Evolutionary conservation across 2,329 filamentous ascomycete species (phyloP).

Genomic region (Monosporascus sp.): DNA sequence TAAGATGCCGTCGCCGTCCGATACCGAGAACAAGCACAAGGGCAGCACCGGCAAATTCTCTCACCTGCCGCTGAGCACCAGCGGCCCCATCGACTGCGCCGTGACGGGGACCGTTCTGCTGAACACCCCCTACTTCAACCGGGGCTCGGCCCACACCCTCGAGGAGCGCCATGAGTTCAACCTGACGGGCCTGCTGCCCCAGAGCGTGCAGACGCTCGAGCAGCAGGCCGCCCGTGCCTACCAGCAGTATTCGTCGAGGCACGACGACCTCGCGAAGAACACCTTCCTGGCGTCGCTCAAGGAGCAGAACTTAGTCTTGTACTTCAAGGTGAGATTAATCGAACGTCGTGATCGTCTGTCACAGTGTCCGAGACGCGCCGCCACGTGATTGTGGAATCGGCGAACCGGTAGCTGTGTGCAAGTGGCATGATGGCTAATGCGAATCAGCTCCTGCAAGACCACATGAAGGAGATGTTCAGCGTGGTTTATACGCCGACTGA

Average conservation of each 20-base stretch:
- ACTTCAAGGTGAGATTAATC: slow-evolving; percentile 55
- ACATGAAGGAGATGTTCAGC: slow-evolving; percentile 82
- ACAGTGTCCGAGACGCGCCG: no score
- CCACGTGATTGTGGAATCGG: not conserved
- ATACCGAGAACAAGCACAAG: slow-evolving; percentile 21
- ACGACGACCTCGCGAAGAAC: slow-evolving; percentile 71
- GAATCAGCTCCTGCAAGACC: slow-evolving; percentile 62
- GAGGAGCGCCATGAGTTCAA: slow-evolving; percentile 66
- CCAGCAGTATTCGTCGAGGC: slow-evolving; percentile 63
- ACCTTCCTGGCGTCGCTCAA: slow-evolving; percentile 83
- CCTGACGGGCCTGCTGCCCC: slow-evolving; percentile 68
- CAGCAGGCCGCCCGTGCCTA: slow-evolving; percentile 75
- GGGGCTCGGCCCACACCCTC: slow-evolving; percentile 70
- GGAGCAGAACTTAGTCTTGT: slow-evolving; percentile 79
- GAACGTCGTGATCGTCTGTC: not conserved
- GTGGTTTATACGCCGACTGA: slow-evolving; percentile 91
- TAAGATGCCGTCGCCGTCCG: slow-evolving; percentile 16
- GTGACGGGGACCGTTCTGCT: slow-evolving; percentile 51
- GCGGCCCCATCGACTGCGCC: slow-evolving; percentile 44
- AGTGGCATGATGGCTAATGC: slow-evolving; percentile 2
- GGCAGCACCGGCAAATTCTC: slow-evolving; percentile 27
- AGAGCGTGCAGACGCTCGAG: slow-evolving; percentile 67
- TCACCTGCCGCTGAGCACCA: slow-evolving; percentile 42
- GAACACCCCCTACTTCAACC: slow-evolving; percentile 68
- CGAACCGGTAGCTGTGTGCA: not conserved